These are phyloP conservation scores for Aspergillus incahuasiensis DNA, from an alignment of 495 filamentous ascomycete genomes.

Conservation along the genomic window DNA sequence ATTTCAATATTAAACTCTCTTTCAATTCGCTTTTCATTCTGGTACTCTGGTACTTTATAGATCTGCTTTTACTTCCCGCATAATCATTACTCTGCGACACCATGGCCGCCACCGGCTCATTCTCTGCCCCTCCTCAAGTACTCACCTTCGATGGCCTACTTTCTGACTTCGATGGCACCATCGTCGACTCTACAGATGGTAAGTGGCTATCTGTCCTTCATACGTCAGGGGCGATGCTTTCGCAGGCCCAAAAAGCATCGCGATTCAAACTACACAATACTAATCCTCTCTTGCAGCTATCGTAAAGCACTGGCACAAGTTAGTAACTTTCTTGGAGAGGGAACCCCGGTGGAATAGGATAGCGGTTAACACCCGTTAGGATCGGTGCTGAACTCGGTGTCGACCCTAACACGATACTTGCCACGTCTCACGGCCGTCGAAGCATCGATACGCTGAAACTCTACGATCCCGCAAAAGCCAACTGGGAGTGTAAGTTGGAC, in stretches of 20 bases:
- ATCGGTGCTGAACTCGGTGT: constrained; percentile 79
- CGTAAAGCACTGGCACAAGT: constrained; percentile 88
- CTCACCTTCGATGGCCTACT: constrained; percentile 72
- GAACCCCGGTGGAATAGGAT: not conserved
- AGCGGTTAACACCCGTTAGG: constrained; percentile 37
- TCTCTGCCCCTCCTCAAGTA: constrained; percentile 54
- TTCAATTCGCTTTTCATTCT: not conserved
- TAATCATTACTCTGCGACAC: constrained; percentile 7
- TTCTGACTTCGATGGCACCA: constrained; percentile 83
- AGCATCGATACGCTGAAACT: constrained; percentile 74
- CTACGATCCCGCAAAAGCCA: constrained; percentile 75
- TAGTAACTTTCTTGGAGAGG: constrained; percentile 22
- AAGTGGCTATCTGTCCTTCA: constrained; percentile 5
- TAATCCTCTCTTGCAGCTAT: constrained; percentile 57
- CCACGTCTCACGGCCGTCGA: constrained; percentile 83
- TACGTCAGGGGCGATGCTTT: not conserved
- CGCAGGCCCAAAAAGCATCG: not conserved
- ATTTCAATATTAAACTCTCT: not conserved
- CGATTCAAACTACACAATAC: not conserved
- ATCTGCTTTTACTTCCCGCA: not conserved
- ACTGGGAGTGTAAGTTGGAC: constrained; percentile 76
- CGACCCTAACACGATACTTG: constrained; percentile 72
- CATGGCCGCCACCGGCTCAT: constrained; percentile 42
- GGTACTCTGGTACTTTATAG: not conserved
- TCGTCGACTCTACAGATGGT: constrained; percentile 45